Evolutionary conservation across 2,329 filamentous ascomycete genomes (phyloP), one percentile per base, ranked within the genome.

Genomic region (Hypoxylon sp.): DNA sequence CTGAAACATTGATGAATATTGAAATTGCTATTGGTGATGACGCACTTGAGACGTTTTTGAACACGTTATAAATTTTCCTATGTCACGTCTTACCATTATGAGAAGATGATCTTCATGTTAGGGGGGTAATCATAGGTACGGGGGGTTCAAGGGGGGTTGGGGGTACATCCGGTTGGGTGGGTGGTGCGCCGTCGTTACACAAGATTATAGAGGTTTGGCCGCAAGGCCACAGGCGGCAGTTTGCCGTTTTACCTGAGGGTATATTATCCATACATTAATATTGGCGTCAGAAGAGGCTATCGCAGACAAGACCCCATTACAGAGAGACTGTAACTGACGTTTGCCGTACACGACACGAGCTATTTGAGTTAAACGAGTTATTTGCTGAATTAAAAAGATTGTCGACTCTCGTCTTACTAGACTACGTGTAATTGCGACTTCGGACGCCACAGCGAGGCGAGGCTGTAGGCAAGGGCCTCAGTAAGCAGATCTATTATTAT

Each of bases 61-160:
- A 40, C 35, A 20, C 10, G 40, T 44, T 55, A 31, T 53, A 25
- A 35, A 37, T 61, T 50, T 64, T 54, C 11, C 13, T 61, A 54
- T 48, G 35, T 56, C 25, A 56, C 25, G 51, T 68, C 58, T 68
- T 68, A 61, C 64, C 27, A 33, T 70, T 68, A 70, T 58, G 68
- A 64, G 58, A 64, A 62, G 60, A 70, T 65, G 68, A 70, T 65
- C 46, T 68, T 68, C 50, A 68, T 51, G 59, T 7, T 58, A 61
- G n/a, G 61, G 54, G 35, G 64, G 58, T 64, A 68, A 61, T 65
- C 57, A 61, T n/a, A n/a, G n/a, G n/a, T 55, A 37, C 40, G 22
- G 48, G 60, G 42, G 27, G 5, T n/a, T 33, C 54, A 69, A 61
- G 50, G 58, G 67, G 57, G 64, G 57, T 65, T 25, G 64, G 68